phyloP scores from a whole-genome alignment of 2,329 filamentous ascomycete species.

The Fusarium sp. region DNA sequence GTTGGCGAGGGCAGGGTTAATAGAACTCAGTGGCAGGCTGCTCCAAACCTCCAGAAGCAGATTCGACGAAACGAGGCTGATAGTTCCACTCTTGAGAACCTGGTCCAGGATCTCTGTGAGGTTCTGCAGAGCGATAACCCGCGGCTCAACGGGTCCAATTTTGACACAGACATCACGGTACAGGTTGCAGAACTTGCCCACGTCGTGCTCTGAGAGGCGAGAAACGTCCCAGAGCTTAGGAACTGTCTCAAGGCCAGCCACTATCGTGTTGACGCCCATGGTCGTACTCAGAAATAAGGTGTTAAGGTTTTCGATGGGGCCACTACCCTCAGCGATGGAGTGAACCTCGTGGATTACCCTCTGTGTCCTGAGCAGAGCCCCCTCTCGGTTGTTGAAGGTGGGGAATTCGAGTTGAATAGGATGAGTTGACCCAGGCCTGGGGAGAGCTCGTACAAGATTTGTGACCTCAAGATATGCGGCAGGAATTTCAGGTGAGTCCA shows the following conservation, averaged over 20 bases:
- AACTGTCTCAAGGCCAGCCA: conserved; percentile 48
- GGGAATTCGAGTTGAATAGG: conserved; percentile 35
- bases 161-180: conserved; percentile 55
- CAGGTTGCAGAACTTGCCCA: conserved; percentile 50
- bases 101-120: conserved; percentile 57
- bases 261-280: conserved; percentile 49
- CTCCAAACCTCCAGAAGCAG: conserved; percentile 54
- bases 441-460: conserved; percentile 52
- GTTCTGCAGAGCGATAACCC: conserved; percentile 57
- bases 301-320: conserved; percentile 38
- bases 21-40: conserved; percentile 47
- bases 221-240: conserved; percentile 46
- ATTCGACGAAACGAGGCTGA: conserved; percentile 45
- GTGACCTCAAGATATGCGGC: conserved; percentile 58
- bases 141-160: conserved; percentile 55
- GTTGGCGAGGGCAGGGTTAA: conserved; percentile 61
- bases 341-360: conserved; percentile 51
- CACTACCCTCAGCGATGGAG: conserved; percentile 38
- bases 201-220: conserved; percentile 37
- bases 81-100: conserved; percentile 43
- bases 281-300: conserved; percentile 43
- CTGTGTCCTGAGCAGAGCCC: conserved; percentile 54
- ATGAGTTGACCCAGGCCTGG: conserved; percentile 30
- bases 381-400: conserved; percentile 28
- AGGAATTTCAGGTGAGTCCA: conserved; percentile 53